Conservation (phyloP, 352 stramenopile species). For the Albugo laibachii region DNA sequence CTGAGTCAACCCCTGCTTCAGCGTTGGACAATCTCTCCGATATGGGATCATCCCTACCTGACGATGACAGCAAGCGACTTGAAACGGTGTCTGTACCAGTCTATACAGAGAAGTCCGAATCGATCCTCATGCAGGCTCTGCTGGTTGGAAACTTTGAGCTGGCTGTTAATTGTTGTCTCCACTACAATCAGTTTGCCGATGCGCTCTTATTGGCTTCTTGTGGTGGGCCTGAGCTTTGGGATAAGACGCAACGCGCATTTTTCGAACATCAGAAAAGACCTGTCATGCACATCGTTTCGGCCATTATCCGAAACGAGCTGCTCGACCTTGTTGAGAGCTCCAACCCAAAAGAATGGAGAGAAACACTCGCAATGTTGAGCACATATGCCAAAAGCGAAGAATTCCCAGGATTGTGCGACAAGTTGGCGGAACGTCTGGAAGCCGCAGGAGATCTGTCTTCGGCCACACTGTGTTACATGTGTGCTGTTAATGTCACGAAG, state of each 20-base stretch:
- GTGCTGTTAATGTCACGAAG: conserved; percentile 81
- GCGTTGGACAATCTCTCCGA: conserved; percentile 29
- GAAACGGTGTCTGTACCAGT: conserved; percentile 36
- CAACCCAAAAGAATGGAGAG: conserved; percentile 87
- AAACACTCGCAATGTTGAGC: conserved; percentile 93
- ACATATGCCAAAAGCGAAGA: conserved; percentile 96
- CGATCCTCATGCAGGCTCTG: conserved; percentile 87
- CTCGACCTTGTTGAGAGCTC: conserved; percentile 65
- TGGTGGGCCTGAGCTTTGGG: conserved; percentile 88
- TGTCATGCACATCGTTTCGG: conserved; percentile 90
- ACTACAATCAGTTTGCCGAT: conserved; percentile 91
- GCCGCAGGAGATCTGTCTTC: conserved; percentile 72
- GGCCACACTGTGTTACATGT: conserved; percentile 95
- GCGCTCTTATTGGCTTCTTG: conserved; percentile 86
- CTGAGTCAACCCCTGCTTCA: conserved; percentile 12
- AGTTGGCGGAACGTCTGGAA: conserved; percentile 85
- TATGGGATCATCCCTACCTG: conserved; percentile 19
- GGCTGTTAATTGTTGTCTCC: conserved; percentile 93
- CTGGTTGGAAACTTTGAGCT: conserved; percentile 96
- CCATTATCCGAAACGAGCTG: conserved; percentile 92
- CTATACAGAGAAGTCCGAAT: conserved; percentile 82
- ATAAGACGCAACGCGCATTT: conserved; percentile 89
- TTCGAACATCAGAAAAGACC: conserved; percentile 81
- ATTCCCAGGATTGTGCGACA: conserved; percentile 90
- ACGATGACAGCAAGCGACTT: conserved; percentile 56